Evolutionary conservation across 108 stramenopile species (phyloP).

Genomic region (Pseudonitzschia multistriata): DNA sequence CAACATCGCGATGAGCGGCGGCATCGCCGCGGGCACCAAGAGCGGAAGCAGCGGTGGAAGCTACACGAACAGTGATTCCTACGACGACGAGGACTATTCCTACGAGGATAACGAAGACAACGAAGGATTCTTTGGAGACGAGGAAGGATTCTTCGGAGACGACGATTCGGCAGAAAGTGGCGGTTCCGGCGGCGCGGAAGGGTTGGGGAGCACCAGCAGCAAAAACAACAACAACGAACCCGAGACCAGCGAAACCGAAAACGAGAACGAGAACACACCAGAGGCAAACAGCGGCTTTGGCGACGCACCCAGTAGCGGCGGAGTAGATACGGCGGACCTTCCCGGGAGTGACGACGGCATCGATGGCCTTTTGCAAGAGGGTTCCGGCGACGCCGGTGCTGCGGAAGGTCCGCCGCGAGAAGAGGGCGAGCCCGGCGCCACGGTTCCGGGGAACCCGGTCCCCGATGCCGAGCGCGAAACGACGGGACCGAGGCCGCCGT

Average conservation of each 20-base stretch:
- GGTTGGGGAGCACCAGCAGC: not conserved
- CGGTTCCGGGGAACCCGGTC: not conserved
- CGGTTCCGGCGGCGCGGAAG: not conserved
- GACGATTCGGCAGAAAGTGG: not conserved
- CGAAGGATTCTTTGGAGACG: not conserved
- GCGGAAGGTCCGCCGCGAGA: not conserved
- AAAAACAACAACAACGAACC: not conserved
- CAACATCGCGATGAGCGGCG: not conserved
- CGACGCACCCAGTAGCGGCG: not conserved
- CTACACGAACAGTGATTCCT: constrained; percentile 16
- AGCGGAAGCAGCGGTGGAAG: constrained; percentile 12
- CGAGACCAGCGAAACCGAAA: not conserved
- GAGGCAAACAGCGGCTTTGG: not conserved
- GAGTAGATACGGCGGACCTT: not conserved
- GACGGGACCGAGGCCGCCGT: too few species aligned
- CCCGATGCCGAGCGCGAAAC: too few species aligned
- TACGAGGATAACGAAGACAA: constrained; percentile 25
- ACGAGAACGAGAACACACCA: not conserved
- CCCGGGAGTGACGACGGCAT: not conserved
- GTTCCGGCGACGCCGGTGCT: not conserved
- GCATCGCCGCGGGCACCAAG: not conserved
- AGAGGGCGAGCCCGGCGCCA: not conserved
- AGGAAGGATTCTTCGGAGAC: not conserved
- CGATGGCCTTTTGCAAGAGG: constrained; percentile 1
- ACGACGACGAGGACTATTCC: constrained; percentile 24